A percentile compares a stretch with the other conserved stretches of the same genome.
Evolutionary conservation across 345 rosid genomes (phyloP).

Genomic region (Boechera stricta): DNA sequence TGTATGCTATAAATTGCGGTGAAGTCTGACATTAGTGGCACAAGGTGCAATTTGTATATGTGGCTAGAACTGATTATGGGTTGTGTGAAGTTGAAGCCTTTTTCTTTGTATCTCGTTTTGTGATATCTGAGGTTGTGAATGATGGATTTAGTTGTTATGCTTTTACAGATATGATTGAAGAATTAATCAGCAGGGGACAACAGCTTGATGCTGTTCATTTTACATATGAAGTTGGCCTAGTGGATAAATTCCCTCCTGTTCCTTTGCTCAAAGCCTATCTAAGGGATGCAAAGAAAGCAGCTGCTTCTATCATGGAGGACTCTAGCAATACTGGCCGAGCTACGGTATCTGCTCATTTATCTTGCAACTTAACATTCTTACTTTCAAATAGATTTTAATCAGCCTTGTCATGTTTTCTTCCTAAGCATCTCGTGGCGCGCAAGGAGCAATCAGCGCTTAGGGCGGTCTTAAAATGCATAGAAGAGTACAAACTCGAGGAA

Average conservation of each 20-base stretch:
- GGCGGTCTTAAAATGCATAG: slow-evolving; percentile 93
- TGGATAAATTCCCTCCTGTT: slow-evolving; percentile 82
- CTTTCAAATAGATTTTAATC: not conserved
- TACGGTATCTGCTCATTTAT: slow-evolving; percentile 59
- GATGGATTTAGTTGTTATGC: slow-evolving; percentile 12
- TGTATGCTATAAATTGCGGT: not conserved
- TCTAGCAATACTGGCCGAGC: slow-evolving; percentile 85
- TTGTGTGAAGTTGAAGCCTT: slow-evolving; percentile 17
- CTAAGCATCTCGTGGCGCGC: slow-evolving; percentile 76
- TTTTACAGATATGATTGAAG: slow-evolving; percentile 80
- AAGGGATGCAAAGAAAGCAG: slow-evolving; percentile 91
- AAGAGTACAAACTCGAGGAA: slow-evolving; percentile 89
- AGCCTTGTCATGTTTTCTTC: slow-evolving; percentile 20
- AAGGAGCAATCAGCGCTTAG: slow-evolving; percentile 96
- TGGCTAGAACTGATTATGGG: slow-evolving; percentile 9
- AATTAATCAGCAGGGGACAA: slow-evolving; percentile 86
- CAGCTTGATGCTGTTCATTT: slow-evolving; percentile 99
- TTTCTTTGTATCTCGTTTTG: slow-evolving; percentile 1
- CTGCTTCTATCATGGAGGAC: slow-evolving; percentile 80
- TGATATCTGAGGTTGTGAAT: not conserved
- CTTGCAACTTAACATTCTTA: not conserved
- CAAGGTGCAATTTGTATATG: not conserved
- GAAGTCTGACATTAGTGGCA: not conserved
- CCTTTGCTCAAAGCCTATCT: slow-evolving; percentile 87
- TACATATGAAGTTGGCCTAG: slow-evolving; percentile 90